A percentile compares a stretch with the other conserved stretches of the same genome.
Evolutionary conservation across 164 flowering plant species (phyloP).

Genomic region (Malania oleifera): DNA sequence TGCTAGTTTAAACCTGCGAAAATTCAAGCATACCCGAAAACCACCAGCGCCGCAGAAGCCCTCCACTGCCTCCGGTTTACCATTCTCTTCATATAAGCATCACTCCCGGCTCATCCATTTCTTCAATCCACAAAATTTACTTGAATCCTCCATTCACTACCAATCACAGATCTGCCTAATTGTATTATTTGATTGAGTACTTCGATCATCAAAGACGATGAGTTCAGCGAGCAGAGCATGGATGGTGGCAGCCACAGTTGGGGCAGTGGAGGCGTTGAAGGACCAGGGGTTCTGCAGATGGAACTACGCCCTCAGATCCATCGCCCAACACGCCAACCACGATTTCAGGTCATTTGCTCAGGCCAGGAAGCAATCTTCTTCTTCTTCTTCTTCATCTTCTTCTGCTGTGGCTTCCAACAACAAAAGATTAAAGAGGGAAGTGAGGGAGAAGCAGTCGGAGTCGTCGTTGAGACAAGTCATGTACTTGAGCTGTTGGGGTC

Average conservation of each 20-base stretch:
- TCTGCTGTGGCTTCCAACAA: not conserved
- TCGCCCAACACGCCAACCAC: not conserved
- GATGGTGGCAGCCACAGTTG: not conserved
- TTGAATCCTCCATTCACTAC: too few relatives aligned
- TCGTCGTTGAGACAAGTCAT: not conserved
- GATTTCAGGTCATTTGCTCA: not conserved
- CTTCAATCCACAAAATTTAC: too few relatives aligned
- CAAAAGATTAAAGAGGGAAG: not conserved
- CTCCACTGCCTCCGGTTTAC: too few relatives aligned
- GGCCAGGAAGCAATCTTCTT: not conserved
- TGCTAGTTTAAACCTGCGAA: too few relatives aligned
- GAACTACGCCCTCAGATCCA: not conserved
- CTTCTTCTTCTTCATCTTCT: not conserved
- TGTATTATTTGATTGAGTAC: too few relatives aligned
- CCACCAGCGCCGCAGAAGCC: too few relatives aligned
- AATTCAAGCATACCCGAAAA: too few relatives aligned
- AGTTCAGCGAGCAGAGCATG: not conserved
- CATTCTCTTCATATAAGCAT: too few relatives aligned
- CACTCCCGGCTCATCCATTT: too few relatives aligned
- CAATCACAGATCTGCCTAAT: too few relatives aligned
- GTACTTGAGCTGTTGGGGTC: too few relatives aligned
- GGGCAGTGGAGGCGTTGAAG: constrained; percentile 1
- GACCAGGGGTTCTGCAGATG: constrained; percentile 3
- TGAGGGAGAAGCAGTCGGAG: not conserved
- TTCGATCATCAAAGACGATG: not conserved